Conservation (phyloP, 441 rosid species). For the Dalechampia spathulata region DNA sequence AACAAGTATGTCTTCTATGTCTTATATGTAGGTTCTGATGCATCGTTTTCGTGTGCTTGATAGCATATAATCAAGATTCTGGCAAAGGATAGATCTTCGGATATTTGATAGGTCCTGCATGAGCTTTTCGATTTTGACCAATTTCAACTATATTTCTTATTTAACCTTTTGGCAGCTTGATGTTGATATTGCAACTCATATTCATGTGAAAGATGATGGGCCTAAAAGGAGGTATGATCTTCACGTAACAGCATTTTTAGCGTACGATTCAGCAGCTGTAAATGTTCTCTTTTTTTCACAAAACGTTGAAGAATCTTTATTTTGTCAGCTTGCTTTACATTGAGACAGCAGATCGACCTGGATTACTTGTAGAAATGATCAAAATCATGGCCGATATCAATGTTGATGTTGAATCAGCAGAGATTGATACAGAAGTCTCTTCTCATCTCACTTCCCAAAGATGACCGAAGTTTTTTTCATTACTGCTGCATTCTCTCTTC, state of each 20-base stretch:
- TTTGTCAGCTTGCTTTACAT: conserved; percentile 66
- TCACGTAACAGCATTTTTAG: conserved; percentile 9
- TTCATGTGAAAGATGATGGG: conserved; percentile 69
- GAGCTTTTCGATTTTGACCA: background rate
- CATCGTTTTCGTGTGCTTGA: background rate
- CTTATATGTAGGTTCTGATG: no score
- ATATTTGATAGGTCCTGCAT: background rate
- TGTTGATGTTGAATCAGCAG: conserved; percentile 80
- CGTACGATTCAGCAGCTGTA: background rate
- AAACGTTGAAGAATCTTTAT: background rate
- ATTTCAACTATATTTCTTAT: background rate
- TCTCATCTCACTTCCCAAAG: background rate
- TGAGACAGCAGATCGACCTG: conserved; percentile 94
- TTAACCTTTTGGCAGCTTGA: conserved; percentile 54
- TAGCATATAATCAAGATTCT: background rate
- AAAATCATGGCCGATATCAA: conserved; percentile 69
- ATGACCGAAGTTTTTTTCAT: background rate
- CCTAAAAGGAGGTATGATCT: conserved; percentile 70
- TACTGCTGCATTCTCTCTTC: conserved; percentile 1
- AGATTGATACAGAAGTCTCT: conserved; percentile 87
- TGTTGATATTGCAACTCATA: conserved; percentile 73
- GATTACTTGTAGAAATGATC: conserved; percentile 80
- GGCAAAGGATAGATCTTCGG: no score
- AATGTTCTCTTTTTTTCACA: background rate
- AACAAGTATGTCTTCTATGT: no score